Evolutionary conservation across 495 filamentous ascomycete species (phyloP).

Genomic region (Lophiotrema nucula): DNA sequence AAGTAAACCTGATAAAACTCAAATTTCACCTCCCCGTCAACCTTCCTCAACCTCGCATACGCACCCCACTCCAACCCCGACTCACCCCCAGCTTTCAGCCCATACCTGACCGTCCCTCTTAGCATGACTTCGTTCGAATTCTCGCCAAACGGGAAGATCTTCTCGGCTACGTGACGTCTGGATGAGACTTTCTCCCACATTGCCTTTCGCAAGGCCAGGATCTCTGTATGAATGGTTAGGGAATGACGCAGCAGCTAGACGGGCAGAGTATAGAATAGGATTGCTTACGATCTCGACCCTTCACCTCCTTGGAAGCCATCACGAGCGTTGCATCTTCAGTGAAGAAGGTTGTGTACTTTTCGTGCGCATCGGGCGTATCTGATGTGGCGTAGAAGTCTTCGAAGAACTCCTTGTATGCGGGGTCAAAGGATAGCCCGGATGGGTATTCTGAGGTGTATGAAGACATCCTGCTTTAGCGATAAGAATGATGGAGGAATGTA

Average conservation of each 20-base stretch:
- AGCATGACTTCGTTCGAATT: slow-evolving; percentile 58
- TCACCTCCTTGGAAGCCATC: slow-evolving; percentile 54
- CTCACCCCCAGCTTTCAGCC: slow-evolving; percentile 51
- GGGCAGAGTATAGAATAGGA: no score
- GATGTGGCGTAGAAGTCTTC: slow-evolving; percentile 58
- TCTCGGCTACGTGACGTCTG: slow-evolving; percentile 50
- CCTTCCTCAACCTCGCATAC: slow-evolving; percentile 52
- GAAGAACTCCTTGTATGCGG: slow-evolving; percentile 47
- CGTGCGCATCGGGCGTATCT: slow-evolving; percentile 57
- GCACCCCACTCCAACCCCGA: slow-evolving; percentile 56
- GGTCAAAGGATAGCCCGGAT: slow-evolving; percentile 27
- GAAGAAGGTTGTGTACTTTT: slow-evolving; percentile 55
- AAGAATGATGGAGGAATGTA: neutral
- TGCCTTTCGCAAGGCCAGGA: slow-evolving; percentile 52
- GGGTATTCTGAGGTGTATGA: slow-evolving; percentile 25
- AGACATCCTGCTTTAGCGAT: neutral
- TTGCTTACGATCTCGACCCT: slow-evolving; percentile 38
- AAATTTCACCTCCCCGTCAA: slow-evolving; percentile 53
- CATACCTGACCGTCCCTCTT: slow-evolving; percentile 57
- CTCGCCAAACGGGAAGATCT: slow-evolving; percentile 54
- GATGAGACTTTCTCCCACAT: slow-evolving; percentile 58
- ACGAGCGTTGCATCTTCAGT: slow-evolving; percentile 57
- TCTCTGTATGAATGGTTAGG: slow-evolving; percentile 45
- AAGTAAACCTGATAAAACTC: slow-evolving; percentile 67
- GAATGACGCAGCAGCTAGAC: no score